Evolutionary conservation across 73 alveolate species (phyloP).

Genomic region (Paramecium biaurelia): DNA sequence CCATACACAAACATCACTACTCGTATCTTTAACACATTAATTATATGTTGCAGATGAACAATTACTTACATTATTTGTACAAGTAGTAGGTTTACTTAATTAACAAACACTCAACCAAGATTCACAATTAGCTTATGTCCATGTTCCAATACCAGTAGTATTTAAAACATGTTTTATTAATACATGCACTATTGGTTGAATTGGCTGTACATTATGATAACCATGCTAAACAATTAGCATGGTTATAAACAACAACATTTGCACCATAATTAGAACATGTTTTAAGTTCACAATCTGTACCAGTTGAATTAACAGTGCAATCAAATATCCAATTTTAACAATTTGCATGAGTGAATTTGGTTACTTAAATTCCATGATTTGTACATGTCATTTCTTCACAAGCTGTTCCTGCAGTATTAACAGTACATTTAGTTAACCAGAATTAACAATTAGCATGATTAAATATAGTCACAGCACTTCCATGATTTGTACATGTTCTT

Average conservation of each 20-base stretch:
- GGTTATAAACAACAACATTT: slow-evolving; percentile 20
- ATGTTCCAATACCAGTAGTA: background rate
- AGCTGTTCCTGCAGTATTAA: background rate
- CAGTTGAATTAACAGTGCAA: slow-evolving; percentile 31
- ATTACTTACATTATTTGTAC: background rate
- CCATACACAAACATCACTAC: slow-evolving; percentile 27
- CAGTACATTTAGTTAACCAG: slow-evolving; percentile 36
- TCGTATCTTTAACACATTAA: background rate
- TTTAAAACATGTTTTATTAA: slow-evolving; percentile 1
- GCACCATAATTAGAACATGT: slow-evolving; percentile 29
- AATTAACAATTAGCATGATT: slow-evolving; percentile 8
- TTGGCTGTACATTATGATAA: background rate
- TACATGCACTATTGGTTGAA: background rate
- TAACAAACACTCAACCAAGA: slow-evolving; percentile 8
- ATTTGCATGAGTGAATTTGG: background rate
- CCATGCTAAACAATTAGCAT: slow-evolving; percentile 30
- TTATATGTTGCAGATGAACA: slow-evolving; percentile 14
- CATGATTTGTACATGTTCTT: slow-evolving; percentile 44
- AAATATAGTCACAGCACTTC: background rate
- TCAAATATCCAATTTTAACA: slow-evolving; percentile 39
- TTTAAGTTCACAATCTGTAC: slow-evolving; percentile 2
- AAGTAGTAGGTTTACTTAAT: background rate
- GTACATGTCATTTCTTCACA: slow-evolving; percentile 16
- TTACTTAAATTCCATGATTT: background rate
- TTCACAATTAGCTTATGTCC: slow-evolving; percentile 1